These are phyloP conservation scores for Chalaropsis thielavioides DNA, from an alignment of 2,329 filamentous ascomycete genomes.

Conservation along the genomic window DNA sequence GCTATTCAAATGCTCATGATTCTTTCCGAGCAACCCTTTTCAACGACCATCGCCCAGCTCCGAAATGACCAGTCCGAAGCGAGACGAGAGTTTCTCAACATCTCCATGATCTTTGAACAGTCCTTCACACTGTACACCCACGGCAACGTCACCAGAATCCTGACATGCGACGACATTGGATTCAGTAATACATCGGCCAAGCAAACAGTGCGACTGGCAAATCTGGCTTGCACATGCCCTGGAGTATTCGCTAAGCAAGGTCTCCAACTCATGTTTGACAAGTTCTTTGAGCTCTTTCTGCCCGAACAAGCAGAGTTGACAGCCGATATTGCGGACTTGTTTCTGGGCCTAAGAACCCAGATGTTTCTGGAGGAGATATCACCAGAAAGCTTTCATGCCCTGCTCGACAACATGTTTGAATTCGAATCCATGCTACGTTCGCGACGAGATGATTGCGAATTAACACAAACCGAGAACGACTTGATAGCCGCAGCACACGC, in stretches of 20 bases:
- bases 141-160: conserved; percentile 20
- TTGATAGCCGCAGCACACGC: conserved; percentile 13
- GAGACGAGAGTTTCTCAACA: conserved; percentile 25
- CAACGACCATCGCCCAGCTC: conserved; percentile 23
- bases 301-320: conserved; percentile 15
- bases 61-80: conserved; percentile 24
- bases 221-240: conserved; percentile 15
- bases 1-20: conserved; percentile 28
- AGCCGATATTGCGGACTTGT: conserved; percentile 16
- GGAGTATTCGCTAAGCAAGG: conserved; percentile 17
- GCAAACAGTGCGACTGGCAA: conserved; percentile 17
- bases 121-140: conserved; percentile 26
- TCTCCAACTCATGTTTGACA: conserved; percentile 32
- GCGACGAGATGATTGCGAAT: conserved; percentile 11
- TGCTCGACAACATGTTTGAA: conserved; percentile 17
- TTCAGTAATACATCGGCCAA: conserved; percentile 25
- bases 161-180: conserved; percentile 27
- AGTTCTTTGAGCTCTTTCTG: conserved; percentile 31
- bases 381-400: conserved; percentile 3
- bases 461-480: conserved; percentile 14
- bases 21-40: conserved; percentile 25
- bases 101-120: conserved; percentile 25
- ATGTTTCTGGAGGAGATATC: conserved; percentile 16
- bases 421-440: conserved; percentile 11
- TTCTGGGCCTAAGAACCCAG: conserved; percentile 16